These are phyloP conservation scores for Suillus decipiens DNA, from an alignment of 768 basidiomycete genomes.

Conservation along the genomic window DNA sequence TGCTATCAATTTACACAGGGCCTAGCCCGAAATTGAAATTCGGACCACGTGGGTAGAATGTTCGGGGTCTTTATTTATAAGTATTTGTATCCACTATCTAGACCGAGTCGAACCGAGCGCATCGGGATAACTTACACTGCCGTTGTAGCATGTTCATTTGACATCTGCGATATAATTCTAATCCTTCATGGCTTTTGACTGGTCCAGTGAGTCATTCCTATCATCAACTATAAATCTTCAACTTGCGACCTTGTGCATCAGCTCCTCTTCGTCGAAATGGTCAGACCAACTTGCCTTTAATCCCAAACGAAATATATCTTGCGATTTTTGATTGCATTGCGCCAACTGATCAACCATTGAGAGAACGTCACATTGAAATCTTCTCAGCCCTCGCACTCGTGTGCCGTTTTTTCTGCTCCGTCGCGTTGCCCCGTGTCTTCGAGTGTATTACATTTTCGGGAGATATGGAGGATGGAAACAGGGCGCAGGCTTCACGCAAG, in stretches of 20 bases:
- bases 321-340: slow-evolving; percentile 40
- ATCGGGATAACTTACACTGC: too few species aligned
- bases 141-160: neutral
- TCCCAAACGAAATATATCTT: slow-evolving; percentile 49
- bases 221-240: neutral
- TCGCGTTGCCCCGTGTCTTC: slow-evolving; percentile 43
- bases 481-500: slow-evolving; percentile 5
- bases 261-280: slow-evolving; percentile 27
- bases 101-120: too few species aligned
- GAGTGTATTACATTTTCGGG: slow-evolving; percentile 28
- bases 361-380: slow-evolving; percentile 13
- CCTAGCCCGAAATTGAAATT: too few species aligned
- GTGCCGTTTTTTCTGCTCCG: slow-evolving; percentile 44
- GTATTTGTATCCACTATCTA: too few species aligned
- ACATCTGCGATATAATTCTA: neutral
- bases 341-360: slow-evolving; percentile 17
- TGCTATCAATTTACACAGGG: too few species aligned
- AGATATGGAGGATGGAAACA: slow-evolving; percentile 20
- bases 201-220: neutral
- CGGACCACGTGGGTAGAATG: too few species aligned
- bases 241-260: slow-evolving; percentile 10
- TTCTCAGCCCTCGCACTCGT: slow-evolving; percentile 37
- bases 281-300: slow-evolving; percentile 22
- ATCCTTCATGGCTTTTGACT: neutral
- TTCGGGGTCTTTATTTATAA: too few species aligned